These are phyloP conservation scores for Infundibulicybe gibba DNA, from an alignment of 768 basidiomycete genomes.

Conservation along the genomic window DNA sequence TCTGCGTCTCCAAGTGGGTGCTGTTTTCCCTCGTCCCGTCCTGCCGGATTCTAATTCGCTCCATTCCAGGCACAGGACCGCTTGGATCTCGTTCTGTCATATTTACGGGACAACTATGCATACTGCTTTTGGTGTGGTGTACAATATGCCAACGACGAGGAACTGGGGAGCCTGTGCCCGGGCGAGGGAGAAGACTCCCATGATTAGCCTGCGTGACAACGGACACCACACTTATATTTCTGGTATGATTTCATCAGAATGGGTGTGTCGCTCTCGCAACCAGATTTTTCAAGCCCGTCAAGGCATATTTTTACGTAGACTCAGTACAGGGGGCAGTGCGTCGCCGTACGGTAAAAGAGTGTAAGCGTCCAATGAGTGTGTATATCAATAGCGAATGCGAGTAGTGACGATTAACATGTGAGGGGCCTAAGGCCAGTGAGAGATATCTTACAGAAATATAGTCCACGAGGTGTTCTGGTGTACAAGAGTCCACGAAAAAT, in stretches of 20 bases:
- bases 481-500: slow-evolving; percentile 7
- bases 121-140: slow-evolving; percentile 93
- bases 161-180: slow-evolving; percentile 66
- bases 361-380: background rate
- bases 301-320: background rate
- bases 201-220: slow-evolving; percentile 44
- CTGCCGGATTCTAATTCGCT: slow-evolving; percentile 9
- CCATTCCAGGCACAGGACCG: slow-evolving; percentile 62
- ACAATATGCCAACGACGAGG: slow-evolving; percentile 58
- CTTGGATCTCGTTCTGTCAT: slow-evolving; percentile 61
- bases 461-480: slow-evolving; percentile 10
- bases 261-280: no score
- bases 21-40: slow-evolving; percentile 7
- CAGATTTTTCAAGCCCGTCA: background rate
- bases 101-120: slow-evolving; percentile 65
- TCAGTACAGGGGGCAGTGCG: no score
- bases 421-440: slow-evolving; percentile 8
- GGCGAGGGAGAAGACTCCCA: slow-evolving; percentile 77
- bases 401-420: background rate
- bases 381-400: background rate
- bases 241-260: no score
- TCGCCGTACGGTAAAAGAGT: background rate
- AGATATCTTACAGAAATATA: slow-evolving; percentile 5
- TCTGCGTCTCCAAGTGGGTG: slow-evolving; percentile 57
- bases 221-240: background rate